Conservation (phyloP, 2,329 filamentous ascomycete genomes). For the Penicillium sp. region DNA sequence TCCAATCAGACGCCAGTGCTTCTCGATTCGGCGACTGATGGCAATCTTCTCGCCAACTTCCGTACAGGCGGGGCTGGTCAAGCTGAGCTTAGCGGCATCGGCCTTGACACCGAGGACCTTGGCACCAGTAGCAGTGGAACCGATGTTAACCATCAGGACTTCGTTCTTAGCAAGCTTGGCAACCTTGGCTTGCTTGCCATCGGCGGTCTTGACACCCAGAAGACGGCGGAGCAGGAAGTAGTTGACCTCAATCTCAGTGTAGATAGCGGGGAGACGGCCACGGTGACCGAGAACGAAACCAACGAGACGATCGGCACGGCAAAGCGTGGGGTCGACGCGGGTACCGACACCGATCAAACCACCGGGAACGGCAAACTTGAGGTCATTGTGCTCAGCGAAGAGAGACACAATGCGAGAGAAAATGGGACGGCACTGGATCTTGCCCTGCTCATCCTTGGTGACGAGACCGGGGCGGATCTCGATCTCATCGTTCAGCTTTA, state of each 20-base stretch:
- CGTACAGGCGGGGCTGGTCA: conserved; percentile 93
- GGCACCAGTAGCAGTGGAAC: conserved; percentile 92
- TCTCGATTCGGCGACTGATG: conserved; percentile 92
- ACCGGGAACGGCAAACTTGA: conserved; percentile 97
- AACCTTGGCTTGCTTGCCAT: conserved; percentile 99
- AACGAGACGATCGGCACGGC: conserved; percentile 97
- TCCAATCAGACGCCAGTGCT: conserved; percentile 95
- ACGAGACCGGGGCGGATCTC: conserved; percentile 99
- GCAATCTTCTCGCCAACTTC: conserved; percentile 98
- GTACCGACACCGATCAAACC: conserved; percentile 98
- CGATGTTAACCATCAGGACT: conserved; percentile 99
- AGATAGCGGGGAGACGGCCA: conserved; percentile 91
- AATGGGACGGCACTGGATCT: conserved; percentile 94
- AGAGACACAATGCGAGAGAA: conserved; percentile 92
- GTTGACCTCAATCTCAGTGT: conserved; percentile 98
- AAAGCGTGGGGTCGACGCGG: conserved; percentile 93
- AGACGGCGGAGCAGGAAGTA: conserved; percentile 95
- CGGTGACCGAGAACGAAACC: conserved; percentile 96
- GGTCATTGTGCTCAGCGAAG: conserved; percentile 96
- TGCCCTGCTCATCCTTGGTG: conserved; percentile 87
- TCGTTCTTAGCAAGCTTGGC: conserved; percentile 98
- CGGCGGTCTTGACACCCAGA: conserved; percentile 93
- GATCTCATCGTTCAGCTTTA: conserved; percentile 97
- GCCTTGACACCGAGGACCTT: conserved; percentile 97
- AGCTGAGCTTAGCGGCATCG: conserved; percentile 89